Evolutionary conservation across 441 rosid species (phyloP).

Genomic region (Erodium moschatum): DNA sequence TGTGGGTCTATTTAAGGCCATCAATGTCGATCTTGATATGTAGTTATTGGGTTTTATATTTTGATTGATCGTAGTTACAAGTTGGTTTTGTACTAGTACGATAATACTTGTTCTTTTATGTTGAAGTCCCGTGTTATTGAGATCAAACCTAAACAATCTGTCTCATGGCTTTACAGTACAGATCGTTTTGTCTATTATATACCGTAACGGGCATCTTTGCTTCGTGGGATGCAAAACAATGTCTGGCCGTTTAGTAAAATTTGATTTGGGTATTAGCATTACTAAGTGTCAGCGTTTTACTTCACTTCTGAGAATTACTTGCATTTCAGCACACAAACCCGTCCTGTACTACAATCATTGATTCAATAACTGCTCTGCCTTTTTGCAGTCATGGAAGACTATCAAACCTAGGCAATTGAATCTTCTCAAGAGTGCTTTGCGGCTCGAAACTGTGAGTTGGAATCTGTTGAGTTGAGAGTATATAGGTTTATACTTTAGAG

Average conservation of each 20-base stretch:
- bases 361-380: neutral
- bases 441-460: constrained; percentile 33
- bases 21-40: neutral
- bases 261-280: neutral
- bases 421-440: constrained; percentile 36
- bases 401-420: constrained; percentile 32
- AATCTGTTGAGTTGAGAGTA: neutral
- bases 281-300: no score
- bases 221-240: neutral
- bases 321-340: no score
- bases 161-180: no score
- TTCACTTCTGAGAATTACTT: no score
- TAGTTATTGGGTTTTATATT: neutral
- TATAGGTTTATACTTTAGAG: no score
- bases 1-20: no score
- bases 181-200: no score
- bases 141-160: no score
- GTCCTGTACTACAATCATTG: neutral
- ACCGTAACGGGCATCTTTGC: neutral
- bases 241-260: neutral
- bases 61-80: neutral
- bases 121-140: no score
- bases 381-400: constrained; percentile 30
- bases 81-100: no score
- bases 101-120: no score